A percentile compares a stretch with the other conserved stretches of the same genome.
Conservation (phyloP, 805 yeast genomes). For the Candida krabiensis region DNA sequence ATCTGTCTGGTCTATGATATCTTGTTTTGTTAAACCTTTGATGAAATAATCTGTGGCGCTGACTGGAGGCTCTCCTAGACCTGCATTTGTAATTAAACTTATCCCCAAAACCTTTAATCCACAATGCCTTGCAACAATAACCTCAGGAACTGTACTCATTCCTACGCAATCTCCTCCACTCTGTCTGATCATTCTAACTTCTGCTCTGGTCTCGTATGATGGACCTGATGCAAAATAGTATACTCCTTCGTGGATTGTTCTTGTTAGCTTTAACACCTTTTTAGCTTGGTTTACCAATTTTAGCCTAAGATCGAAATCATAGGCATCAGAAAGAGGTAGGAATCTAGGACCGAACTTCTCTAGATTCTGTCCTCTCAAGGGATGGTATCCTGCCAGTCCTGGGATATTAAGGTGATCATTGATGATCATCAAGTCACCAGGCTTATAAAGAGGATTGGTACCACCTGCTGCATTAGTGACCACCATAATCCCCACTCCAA, state of each 20-base stretch:
- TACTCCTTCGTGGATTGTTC: constrained; percentile 82
- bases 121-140: constrained; percentile 85
- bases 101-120: constrained; percentile 82
- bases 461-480: constrained; percentile 99
- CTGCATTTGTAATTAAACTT: constrained; percentile 82
- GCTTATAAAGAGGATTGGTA: constrained; percentile 57
- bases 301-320: constrained; percentile 70
- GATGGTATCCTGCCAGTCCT: constrained; percentile 86
- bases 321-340: constrained; percentile 86
- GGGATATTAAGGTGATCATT: constrained; percentile 89
- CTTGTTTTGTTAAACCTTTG: constrained; percentile 27
- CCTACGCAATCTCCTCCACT: constrained; percentile 95
- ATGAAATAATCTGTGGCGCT: constrained; percentile 52
- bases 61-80: constrained; percentile 68
- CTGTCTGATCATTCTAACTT: constrained; percentile 67
- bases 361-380: constrained; percentile 84
- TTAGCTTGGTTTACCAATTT: constrained; percentile 56
- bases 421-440: constrained; percentile 91
- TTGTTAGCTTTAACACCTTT: constrained; percentile 40
- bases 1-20: constrained; percentile 44
- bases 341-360: constrained; percentile 83
- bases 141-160: constrained; percentile 98
- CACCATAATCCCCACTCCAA: constrained; percentile 63
- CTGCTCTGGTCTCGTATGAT: constrained; percentile 90
- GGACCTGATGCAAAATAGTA: constrained; percentile 91